Conservation (phyloP, 2,329 filamentous ascomycete species). For the Claviceps quebecensis region DNA sequence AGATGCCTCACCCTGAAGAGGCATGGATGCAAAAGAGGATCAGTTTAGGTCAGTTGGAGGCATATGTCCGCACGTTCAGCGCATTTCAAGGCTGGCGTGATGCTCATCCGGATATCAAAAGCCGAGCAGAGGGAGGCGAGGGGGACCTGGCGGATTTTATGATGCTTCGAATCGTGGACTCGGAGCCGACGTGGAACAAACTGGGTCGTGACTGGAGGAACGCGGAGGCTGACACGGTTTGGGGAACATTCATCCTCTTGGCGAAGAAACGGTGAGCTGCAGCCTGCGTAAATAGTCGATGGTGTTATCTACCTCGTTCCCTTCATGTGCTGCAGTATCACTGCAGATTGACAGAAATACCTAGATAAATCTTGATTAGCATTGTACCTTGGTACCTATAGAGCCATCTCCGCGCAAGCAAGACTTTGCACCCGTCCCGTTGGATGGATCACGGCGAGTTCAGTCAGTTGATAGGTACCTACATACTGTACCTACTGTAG, state of each 20-base stretch:
- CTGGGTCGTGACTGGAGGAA: slow-evolving; percentile 36
- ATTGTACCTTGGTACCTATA: too few species aligned
- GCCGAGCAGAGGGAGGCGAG: slow-evolving; percentile 36
- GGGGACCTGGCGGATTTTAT: slow-evolving; percentile 50
- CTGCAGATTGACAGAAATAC: too few species aligned
- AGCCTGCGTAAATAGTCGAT: too few species aligned
- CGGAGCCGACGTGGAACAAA: slow-evolving; percentile 37
- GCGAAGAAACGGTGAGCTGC: slow-evolving; percentile 26
- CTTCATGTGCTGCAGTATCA: too few species aligned
- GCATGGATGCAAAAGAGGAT: slow-evolving; percentile 39
- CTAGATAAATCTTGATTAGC: too few species aligned
- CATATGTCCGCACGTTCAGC: slow-evolving; percentile 49
- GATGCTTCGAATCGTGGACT: slow-evolving; percentile 42
- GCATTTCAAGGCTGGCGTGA: slow-evolving; percentile 44
- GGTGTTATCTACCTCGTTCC: too few species aligned
- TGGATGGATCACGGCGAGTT: too few species aligned
- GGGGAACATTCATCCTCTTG: slow-evolving; percentile 47
- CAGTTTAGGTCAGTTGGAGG: slow-evolving; percentile 43
- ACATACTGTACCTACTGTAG: too few species aligned
- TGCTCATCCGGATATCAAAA: slow-evolving; percentile 34
- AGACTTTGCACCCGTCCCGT: too few species aligned
- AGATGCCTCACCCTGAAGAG: slow-evolving; percentile 17
- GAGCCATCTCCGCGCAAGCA: too few species aligned
- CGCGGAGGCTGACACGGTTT: slow-evolving; percentile 41
- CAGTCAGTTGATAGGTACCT: too few species aligned